Conservation (phyloP, 1,284 basidiomycete species). For the Puccinia hordei region DNA sequence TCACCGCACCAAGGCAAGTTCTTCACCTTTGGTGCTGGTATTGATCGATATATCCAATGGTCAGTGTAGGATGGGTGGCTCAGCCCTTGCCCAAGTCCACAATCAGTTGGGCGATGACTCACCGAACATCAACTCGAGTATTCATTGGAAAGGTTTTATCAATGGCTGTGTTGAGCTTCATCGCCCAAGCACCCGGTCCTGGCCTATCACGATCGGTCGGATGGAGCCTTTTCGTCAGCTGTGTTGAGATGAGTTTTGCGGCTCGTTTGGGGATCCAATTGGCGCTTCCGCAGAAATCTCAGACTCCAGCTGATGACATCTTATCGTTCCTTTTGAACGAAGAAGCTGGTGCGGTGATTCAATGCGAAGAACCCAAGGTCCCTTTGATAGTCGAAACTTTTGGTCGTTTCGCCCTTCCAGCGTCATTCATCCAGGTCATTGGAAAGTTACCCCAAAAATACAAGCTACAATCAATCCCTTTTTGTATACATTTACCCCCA, state of each 20-base stretch:
- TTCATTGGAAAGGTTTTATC: conserved; percentile 78
- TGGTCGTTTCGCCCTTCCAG: conserved; percentile 22
- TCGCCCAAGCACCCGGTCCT: conserved; percentile 69
- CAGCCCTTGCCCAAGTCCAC: conserved; percentile 91
- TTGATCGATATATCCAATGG: conserved; percentile 87
- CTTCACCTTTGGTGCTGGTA: conserved; percentile 68
- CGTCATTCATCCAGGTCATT: conserved; percentile 34
- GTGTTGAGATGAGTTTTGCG: conserved; percentile 94
- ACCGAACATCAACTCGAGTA: conserved; percentile 83
- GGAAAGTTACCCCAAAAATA: too few relatives aligned
- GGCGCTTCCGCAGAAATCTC: conserved; percentile 63
- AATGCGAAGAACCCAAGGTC: conserved; percentile 69
- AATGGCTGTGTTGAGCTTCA: conserved; percentile 70
- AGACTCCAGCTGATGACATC: conserved; percentile 60
- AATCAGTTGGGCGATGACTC: conserved; percentile 83
- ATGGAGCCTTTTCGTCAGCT: conserved; percentile 86
- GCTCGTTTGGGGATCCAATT: conserved; percentile 78
- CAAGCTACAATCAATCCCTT: too few relatives aligned
- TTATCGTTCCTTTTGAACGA: conserved; percentile 86
- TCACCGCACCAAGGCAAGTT: conserved; percentile 71
- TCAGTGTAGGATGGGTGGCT: conserved; percentile 86
- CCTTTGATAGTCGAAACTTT: conserved; percentile 50
- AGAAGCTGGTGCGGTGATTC: conserved; percentile 90
- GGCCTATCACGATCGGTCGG: conserved; percentile 96
- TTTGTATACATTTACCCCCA: too few relatives aligned